A percentile compares a stretch with the other conserved stretches of the same genome.
These are phyloP conservation scores for Euphorbia lathyris DNA, from an alignment of 345 rosid species.

Conservation along the genomic window DNA sequence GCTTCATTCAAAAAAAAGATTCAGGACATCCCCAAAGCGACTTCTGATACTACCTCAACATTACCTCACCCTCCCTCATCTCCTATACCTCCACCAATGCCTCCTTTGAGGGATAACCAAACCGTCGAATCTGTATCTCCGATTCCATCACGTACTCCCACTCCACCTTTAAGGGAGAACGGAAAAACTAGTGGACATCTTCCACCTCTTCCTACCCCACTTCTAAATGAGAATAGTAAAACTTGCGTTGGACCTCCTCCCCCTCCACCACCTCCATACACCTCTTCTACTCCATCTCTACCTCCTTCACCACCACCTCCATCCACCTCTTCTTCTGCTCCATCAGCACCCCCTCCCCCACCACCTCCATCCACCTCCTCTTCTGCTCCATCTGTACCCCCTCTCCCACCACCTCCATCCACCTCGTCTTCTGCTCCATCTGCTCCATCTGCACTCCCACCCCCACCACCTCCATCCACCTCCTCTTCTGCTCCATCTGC, in stretches of 20 bases:
- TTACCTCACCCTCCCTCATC: constrained; percentile 8
- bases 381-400: constrained; percentile 12
- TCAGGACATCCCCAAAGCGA: constrained; percentile 2
- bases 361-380: constrained; percentile 10
- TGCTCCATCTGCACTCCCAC: constrained; percentile 13
- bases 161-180: constrained; percentile 16
- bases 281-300: not conserved
- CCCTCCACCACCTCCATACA: constrained; percentile 22
- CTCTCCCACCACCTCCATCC: constrained; percentile 19
- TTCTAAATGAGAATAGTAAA: constrained; percentile 26
- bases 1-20: constrained; percentile 14
- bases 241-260: constrained; percentile 29
- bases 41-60: not conserved
- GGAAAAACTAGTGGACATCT: constrained; percentile 5
- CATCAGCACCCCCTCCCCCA: constrained; percentile 10
- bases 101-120: constrained; percentile 8
- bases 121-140: not conserved
- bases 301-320: not conserved
- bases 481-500: constrained; percentile 18
- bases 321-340: constrained; percentile 11
- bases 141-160: not conserved
- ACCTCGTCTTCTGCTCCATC: constrained; percentile 16
- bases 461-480: constrained; percentile 3
- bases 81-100: constrained; percentile 16
- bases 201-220: constrained; percentile 17